Conservation (phyloP, 1,284 basidiomycete species). For the Moniliella sp. region DNA sequence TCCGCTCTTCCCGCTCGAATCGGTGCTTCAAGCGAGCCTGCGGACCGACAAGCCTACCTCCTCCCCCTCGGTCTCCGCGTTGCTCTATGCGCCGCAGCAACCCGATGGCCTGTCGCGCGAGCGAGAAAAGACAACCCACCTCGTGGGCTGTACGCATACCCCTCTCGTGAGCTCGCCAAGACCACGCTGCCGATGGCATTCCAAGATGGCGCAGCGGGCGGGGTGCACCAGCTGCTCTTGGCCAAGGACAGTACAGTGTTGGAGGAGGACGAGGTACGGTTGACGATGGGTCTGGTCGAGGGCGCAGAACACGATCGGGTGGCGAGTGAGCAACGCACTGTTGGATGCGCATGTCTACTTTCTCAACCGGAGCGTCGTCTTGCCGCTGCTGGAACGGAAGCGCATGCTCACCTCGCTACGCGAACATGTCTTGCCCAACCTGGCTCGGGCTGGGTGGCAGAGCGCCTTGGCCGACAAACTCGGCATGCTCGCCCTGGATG, state of each 20-base stretch:
- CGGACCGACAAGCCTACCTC: conserved; percentile 1
- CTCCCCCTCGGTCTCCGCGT: conserved; percentile 11
- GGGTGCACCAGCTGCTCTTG: no score
- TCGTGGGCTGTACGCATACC: not conserved
- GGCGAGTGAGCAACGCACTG: conserved; percentile 17
- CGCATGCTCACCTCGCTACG: conserved; percentile 20
- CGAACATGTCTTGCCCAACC: conserved; percentile 24
- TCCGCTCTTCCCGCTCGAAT: conserved; percentile 15
- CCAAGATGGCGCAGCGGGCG: no score
- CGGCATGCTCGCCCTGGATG: conserved; percentile 8
- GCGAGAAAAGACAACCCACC: conserved; percentile 15
- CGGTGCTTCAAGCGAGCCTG: conserved; percentile 16
- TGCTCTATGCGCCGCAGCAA: conserved; percentile 24
- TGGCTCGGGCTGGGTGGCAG: conserved; percentile 27
- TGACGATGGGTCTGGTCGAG: no score
- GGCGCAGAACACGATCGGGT: no score
- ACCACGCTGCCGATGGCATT: no score
- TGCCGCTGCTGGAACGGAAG: conserved; percentile 7
- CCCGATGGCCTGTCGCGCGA: conserved; percentile 26
- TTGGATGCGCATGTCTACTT: conserved; percentile 27
- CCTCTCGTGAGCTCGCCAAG: not conserved
- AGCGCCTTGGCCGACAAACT: conserved; percentile 18
- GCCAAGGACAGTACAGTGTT: no score
- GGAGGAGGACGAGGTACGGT: no score
- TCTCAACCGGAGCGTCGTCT: conserved; percentile 12